Conservation (phyloP, 2,329 filamentous ascomycete genomes). For the Camptophora hylomeconis region DNA sequence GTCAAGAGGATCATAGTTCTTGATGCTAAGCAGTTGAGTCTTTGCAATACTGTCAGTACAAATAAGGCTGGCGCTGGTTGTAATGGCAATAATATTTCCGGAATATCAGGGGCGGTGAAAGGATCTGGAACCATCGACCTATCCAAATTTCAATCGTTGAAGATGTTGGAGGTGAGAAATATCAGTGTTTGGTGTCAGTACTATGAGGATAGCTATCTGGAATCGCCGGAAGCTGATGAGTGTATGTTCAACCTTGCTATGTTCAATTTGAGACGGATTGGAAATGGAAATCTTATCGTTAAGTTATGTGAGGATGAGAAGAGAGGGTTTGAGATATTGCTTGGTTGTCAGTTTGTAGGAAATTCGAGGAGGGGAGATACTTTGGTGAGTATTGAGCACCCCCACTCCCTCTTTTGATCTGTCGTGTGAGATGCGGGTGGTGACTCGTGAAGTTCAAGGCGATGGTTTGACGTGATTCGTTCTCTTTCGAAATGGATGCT, state of each 20-base stretch:
- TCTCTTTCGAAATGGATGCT: constrained; percentile 1
- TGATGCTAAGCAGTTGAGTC: constrained; percentile 4
- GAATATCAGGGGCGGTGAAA: constrained; percentile 2
- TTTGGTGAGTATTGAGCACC: constrained; percentile 6
- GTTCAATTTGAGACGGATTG: constrained; percentile 10
- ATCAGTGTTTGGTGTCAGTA: constrained; percentile 11
- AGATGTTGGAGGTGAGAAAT: constrained; percentile 7
- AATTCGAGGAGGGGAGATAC: constrained; percentile 8
- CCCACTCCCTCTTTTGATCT: no score
- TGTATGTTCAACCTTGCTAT: constrained; percentile 8
- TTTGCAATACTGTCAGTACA: constrained; percentile 1
- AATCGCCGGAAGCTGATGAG: constrained; percentile 8
- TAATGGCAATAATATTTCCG: no score
- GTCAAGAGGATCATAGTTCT: constrained; percentile 3
- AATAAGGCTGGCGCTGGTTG: no score
- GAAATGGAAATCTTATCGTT: constrained; percentile 1
- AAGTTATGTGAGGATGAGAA: constrained; percentile 1
- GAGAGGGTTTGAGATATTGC: constrained; percentile 6
- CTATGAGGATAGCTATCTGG: constrained; percentile 7
- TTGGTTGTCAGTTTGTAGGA: constrained; percentile 10
- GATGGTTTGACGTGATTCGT: not conserved
- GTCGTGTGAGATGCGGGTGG: not conserved
- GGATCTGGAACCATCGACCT: constrained; percentile 4
- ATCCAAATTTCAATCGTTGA: constrained; percentile 4
- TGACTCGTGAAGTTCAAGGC: not conserved